phyloP scores from a whole-genome alignment of 441 rosid genomes.

The Eruca vesicaria region DNA sequence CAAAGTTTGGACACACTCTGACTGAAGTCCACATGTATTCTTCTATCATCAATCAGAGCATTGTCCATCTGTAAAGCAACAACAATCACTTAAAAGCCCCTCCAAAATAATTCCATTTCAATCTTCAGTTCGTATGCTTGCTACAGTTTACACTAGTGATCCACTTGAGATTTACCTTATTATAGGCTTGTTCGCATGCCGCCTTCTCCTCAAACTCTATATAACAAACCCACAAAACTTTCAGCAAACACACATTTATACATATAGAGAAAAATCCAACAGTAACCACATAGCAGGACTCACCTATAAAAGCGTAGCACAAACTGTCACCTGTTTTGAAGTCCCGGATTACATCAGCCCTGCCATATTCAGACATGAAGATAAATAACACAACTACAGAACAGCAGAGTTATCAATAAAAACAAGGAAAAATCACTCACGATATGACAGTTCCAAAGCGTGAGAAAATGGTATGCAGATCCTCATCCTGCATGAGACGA shows the following conservation, averaged over 20 bases:
- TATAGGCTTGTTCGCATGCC: constrained; percentile 85
- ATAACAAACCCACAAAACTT: constrained; percentile 25
- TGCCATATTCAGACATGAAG: constrained; percentile 35
- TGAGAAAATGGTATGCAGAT: constrained; percentile 94
- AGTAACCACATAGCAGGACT: constrained; percentile 22
- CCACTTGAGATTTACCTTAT: constrained; percentile 52
- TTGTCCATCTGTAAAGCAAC: constrained; percentile 72
- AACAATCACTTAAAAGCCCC: not conserved
- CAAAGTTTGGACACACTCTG: constrained; percentile 95
- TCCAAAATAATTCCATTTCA: not conserved
- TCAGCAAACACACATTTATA: not conserved
- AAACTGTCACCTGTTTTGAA: constrained; percentile 96
- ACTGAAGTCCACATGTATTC: constrained; percentile 95
- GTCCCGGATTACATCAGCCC: constrained; percentile 96
- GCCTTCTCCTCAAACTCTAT: constrained; percentile 82
- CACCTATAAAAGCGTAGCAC: constrained; percentile 95
- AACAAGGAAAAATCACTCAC: constrained; percentile 44
- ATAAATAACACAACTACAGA: not conserved
- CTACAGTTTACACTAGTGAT: not conserved
- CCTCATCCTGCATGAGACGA: constrained; percentile 79
- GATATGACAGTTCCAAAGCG: constrained; percentile 88
- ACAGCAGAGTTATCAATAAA: not conserved
- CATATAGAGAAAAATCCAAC: not conserved
- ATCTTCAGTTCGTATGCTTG: not conserved
- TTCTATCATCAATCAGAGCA: constrained; percentile 93